Conservation (phyloP, 768 basidiomycete genomes). For the Arthromyces matolae region DNA sequence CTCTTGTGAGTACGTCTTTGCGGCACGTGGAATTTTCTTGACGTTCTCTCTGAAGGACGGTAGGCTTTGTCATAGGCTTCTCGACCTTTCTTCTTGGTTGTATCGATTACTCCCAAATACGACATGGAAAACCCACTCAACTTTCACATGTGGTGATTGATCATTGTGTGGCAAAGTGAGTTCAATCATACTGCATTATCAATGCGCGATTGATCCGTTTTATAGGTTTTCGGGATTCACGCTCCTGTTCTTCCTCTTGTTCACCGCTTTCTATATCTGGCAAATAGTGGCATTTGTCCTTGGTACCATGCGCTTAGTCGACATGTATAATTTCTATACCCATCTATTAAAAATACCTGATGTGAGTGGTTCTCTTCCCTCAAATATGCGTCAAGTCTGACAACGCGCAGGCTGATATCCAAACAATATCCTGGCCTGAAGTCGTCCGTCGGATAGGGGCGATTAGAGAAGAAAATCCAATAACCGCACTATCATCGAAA, state of each 20-base stretch:
- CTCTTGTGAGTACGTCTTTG: constrained; percentile 67
- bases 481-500: constrained; percentile 79
- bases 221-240: constrained; percentile 81
- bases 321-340: constrained; percentile 97
- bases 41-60: constrained; percentile 61
- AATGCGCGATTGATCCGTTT: background rate
- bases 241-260: constrained; percentile 77
- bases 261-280: constrained; percentile 86
- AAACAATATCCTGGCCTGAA: constrained; percentile 96
- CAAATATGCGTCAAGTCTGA: constrained; percentile 9
- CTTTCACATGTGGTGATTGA: constrained; percentile 81
- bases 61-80: constrained; percentile 97
- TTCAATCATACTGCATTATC: constrained; percentile 5
- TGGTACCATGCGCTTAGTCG: constrained; percentile 73
- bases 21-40: constrained; percentile 6
- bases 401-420: constrained; percentile 78
- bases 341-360: constrained; percentile 92
- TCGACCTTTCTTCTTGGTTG: constrained; percentile 95
- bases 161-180: constrained; percentile 81
- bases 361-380: constrained; percentile 40
- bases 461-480: constrained; percentile 90
- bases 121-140: constrained; percentile 58
- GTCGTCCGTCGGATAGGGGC: constrained; percentile 86
- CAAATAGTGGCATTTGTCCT: constrained; percentile 78
- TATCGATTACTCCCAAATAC: constrained; percentile 84